Percentiles rank a stretch among this genome's conserved stretches.
Conservation (phyloP, 495 filamentous ascomycete genomes). For the Penicillium dipodomyicola region DNA sequence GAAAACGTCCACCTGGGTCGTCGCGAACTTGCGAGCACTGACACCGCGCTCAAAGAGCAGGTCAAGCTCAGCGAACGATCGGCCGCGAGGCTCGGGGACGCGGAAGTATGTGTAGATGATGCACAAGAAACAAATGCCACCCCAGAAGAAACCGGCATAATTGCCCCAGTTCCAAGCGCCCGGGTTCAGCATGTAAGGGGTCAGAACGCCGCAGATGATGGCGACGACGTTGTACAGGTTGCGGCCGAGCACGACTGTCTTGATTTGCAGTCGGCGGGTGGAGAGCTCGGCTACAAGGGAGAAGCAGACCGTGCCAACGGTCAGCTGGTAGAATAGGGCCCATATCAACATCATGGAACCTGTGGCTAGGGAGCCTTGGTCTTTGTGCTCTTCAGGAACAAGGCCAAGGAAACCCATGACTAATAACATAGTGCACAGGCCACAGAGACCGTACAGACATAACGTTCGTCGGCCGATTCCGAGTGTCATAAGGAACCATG, state of each 20-base stretch:
- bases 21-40: constrained; percentile 66
- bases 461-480: constrained; percentile 70
- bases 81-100: constrained; percentile 67
- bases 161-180: constrained; percentile 72
- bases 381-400: constrained; percentile 51
- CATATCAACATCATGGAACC: constrained; percentile 71
- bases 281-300: constrained; percentile 74
- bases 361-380: constrained; percentile 60
- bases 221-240: constrained; percentile 70
- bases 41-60: constrained; percentile 65
- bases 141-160: constrained; percentile 83
- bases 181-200: constrained; percentile 75
- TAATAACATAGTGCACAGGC: constrained; percentile 63
- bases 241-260: constrained; percentile 70
- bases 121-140: constrained; percentile 67
- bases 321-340: constrained; percentile 71
- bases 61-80: constrained; percentile 73
- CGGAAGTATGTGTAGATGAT: constrained; percentile 74
- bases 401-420: constrained; percentile 73
- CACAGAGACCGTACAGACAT: constrained; percentile 66
- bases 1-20: constrained; percentile 65
- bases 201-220: constrained; percentile 67
- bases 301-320: constrained; percentile 77
- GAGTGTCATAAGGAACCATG: constrained; percentile 69
- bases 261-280: constrained; percentile 70